These are phyloP conservation scores for Parathielavia appendiculata DNA, from an alignment of 495 filamentous ascomycete genomes.

Conservation along the genomic window DNA sequence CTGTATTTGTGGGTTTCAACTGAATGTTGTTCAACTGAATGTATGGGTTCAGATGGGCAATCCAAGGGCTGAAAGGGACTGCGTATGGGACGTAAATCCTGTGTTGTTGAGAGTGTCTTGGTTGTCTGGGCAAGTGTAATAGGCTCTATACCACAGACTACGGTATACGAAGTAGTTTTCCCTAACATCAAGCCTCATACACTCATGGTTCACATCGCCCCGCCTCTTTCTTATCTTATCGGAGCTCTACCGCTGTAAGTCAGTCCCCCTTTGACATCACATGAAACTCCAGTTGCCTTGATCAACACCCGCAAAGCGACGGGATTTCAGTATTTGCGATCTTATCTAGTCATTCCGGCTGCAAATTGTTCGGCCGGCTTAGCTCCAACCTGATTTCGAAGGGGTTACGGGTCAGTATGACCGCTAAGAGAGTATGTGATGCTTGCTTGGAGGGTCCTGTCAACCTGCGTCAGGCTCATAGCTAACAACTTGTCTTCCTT, in stretches of 20 bases:
- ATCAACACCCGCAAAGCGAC: background rate
- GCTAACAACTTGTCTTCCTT: background rate
- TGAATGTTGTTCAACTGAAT: background rate
- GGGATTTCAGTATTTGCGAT: too few relatives aligned
- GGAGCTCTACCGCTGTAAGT: background rate
- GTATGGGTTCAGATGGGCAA: background rate
- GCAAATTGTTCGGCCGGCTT: background rate
- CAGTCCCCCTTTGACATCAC: background rate
- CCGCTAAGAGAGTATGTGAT: slow-evolving; percentile 10
- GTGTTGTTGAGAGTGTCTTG: too few relatives aligned
- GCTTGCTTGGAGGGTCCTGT: background rate
- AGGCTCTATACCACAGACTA: too few relatives aligned
- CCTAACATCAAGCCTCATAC: too few relatives aligned
- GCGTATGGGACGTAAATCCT: background rate
- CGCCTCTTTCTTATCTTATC: slow-evolving; percentile 24
- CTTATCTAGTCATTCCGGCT: too few relatives aligned
- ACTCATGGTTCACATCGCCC: too few relatives aligned
- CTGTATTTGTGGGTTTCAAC: background rate
- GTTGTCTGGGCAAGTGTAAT: background rate
- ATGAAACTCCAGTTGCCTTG: background rate
- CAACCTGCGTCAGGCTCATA: background rate
- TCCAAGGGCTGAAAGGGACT: background rate
- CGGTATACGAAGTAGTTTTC: too few relatives aligned
- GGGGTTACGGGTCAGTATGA: background rate
- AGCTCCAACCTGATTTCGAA: background rate